These are phyloP conservation scores for Mucor piriformis DNA, from an alignment of 371 early-diverging fungal genomes.

Conservation along the genomic window DNA sequence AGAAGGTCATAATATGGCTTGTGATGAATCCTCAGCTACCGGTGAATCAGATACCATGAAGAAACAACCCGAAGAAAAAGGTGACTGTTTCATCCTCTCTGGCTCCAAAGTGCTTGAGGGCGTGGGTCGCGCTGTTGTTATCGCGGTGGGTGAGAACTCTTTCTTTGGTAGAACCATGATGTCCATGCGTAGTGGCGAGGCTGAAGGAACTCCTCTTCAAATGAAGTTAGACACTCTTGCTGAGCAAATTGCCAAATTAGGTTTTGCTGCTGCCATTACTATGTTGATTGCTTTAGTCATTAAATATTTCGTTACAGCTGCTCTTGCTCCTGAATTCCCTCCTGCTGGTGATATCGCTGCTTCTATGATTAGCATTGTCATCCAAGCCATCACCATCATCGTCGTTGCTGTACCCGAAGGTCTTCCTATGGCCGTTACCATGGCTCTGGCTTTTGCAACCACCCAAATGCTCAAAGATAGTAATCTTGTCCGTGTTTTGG, in stretches of 20 bases:
- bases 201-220: slow-evolving; percentile 92
- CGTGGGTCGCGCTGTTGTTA: slow-evolving; percentile 80
- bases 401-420: slow-evolving; percentile 99
- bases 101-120: slow-evolving; percentile 93
- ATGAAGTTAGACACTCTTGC: slow-evolving; percentile 84
- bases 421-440: slow-evolving; percentile 96
- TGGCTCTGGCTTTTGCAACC: slow-evolving; percentile 95
- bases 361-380: slow-evolving; percentile 74
- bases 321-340: slow-evolving; percentile 61
- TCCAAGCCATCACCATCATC: slow-evolving; percentile 88
- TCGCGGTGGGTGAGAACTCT: slow-evolving; percentile 84
- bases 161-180: slow-evolving; percentile 87
- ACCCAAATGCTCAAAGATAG: slow-evolving; percentile 92
- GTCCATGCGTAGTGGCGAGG: slow-evolving; percentile 75
- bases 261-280: slow-evolving; percentile 75
- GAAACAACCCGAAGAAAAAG: slow-evolving; percentile 58
- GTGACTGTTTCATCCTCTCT: slow-evolving; percentile 86
- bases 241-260: slow-evolving; percentile 92
- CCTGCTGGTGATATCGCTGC: slow-evolving; percentile 63
- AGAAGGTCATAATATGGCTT: slow-evolving; percentile 78
- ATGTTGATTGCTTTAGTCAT: slow-evolving; percentile 81
- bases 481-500: slow-evolving; percentile 91
- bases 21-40: slow-evolving; percentile 92
- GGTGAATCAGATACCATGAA: slow-evolving; percentile 90
- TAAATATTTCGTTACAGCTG: slow-evolving; percentile 77